Conservation (phyloP, 768 basidiomycete genomes). For the Trametes maxima region DNA sequence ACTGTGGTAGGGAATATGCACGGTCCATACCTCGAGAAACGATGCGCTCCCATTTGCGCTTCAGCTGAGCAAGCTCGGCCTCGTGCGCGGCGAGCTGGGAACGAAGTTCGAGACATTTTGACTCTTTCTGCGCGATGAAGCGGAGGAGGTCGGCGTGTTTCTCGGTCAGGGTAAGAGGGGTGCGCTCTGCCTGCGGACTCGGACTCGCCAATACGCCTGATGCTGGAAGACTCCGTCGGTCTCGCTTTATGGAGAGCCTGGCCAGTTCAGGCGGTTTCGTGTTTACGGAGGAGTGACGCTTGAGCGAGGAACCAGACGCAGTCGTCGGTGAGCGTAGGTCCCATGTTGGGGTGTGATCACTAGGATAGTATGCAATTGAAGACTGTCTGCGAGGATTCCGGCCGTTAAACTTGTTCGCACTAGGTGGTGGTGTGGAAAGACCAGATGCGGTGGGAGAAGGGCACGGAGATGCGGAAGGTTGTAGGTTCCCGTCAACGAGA, state of each 20-base stretch:
- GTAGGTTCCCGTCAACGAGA: slow-evolving; percentile 43
- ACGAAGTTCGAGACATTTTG: slow-evolving; percentile 79
- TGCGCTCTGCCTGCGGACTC: slow-evolving; percentile 20
- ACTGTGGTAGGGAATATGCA: slow-evolving; percentile 28
- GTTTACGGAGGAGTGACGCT: slow-evolving; percentile 29
- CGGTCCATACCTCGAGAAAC: slow-evolving; percentile 63
- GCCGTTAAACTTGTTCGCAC: slow-evolving; percentile 23
- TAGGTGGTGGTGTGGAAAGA: slow-evolving; percentile 28
- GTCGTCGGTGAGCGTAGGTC: slow-evolving; percentile 30
- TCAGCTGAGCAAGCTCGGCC: slow-evolving; percentile 70
- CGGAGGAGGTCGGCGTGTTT: slow-evolving; percentile 83
- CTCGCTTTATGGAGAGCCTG: slow-evolving; percentile 23
- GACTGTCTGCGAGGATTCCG: slow-evolving; percentile 45
- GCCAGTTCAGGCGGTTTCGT: slow-evolving; percentile 7
- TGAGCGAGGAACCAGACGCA: slow-evolving; percentile 19
- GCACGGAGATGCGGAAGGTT: slow-evolving; percentile 25
- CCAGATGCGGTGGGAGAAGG: slow-evolving; percentile 28
- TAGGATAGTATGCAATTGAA: slow-evolving; percentile 53
- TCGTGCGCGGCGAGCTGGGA: slow-evolving; percentile 74
- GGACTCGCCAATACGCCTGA: slow-evolving; percentile 15
- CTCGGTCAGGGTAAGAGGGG: slow-evolving; percentile 67
- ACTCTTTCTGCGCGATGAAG: slow-evolving; percentile 86
- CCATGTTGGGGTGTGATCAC: slow-evolving; percentile 32
- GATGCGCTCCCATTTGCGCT: slow-evolving; percentile 84
- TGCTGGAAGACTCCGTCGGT: slow-evolving; percentile 35